Percentiles rank a stretch among this genome's conserved stretches.
Conservation (phyloP, 1,284 basidiomycete species). For the Cryptococcus sp. region DNA sequence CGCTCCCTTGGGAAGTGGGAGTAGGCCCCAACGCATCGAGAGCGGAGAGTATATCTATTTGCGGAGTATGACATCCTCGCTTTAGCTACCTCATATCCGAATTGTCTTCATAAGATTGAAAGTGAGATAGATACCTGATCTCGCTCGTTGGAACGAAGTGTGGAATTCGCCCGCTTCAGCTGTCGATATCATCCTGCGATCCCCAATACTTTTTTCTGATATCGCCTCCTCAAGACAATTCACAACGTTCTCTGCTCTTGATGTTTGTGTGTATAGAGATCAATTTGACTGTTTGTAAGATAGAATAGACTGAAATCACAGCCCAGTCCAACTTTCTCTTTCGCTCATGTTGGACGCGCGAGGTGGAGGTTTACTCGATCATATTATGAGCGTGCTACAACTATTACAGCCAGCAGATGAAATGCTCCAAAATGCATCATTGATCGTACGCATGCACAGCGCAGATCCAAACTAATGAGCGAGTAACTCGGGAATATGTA, state of each 20-base stretch:
- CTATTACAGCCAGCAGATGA: no score
- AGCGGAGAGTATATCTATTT: constrained; percentile 8
- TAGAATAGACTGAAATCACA: not conserved
- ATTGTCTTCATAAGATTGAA: not conserved
- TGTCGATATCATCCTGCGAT: constrained; percentile 3
- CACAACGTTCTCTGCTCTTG: no score
- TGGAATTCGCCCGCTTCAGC: constrained; percentile 24
- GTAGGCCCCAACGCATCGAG: not conserved
- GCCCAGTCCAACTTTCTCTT: not conserved
- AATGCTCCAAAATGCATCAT: no score
- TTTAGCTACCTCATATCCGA: not conserved
- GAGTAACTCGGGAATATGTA: not conserved
- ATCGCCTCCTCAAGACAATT: no score
- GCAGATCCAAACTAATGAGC: no score
- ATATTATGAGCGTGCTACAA: not conserved
- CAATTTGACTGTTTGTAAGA: no score
- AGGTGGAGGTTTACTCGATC: constrained; percentile 2
- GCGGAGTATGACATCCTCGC: not conserved
- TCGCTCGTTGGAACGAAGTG: constrained; percentile 23
- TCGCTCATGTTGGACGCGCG: constrained; percentile 4
- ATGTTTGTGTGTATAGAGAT: no score
- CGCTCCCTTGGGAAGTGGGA: no score
- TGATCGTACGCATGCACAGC: no score
- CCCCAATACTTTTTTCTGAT: no score
- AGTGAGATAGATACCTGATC: constrained; percentile 14